Base-by-base conservation (phyloP, 2,329 filamentous ascomycete genomes). In the Orbilia javanica region DNA sequence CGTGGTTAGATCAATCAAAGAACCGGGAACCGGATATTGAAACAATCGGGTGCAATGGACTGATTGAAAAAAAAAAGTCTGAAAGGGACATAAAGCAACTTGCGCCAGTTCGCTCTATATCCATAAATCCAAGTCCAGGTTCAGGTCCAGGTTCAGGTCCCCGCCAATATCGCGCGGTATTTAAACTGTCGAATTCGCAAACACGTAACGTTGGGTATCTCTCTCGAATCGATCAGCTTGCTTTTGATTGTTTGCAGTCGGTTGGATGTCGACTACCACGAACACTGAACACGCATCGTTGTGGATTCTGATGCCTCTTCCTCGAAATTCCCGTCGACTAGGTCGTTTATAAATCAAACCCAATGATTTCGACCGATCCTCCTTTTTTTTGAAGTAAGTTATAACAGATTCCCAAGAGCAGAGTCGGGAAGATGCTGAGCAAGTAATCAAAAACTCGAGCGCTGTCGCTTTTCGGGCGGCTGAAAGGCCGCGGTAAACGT, bases 401-500 rank as follows among this genome's bases (percentile, higher is more conserved):
- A 39, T 39, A 13, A 39, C 10, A 39, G 36, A 39, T 39, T 4
- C 36, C n/a, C 36, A 4, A 48, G 20, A 3, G n/a, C n/a, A n/a
- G n/a, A 48, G 20, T 22, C 8, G 22, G 22, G 36, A 13, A 39
- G 36, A 39, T 4, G 36, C n/a, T 39, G 20, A 53, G 50, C 25
- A 31, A 53, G 50, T 18, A 50, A 27, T 25, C 20, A 22, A 48
- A 25, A 10, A 42, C 15, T 15, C 39, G 18, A 44, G 42, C 22
- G 20, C n/a, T 34, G 27, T 57, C 52, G 52, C 52, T 57, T 57
- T 44, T 42, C 31, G 42, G 70, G 63, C 70, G 70, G 70, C 57
- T 72, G 55, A 63, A 64, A 64, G 25, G 6, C 34, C 63, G 63
- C 63, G 63, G 70, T 74, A 62, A 74, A 74, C 70, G 70, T 74